Evolutionary conservation across 2,329 filamentous ascomycete species (phyloP).

Genomic region (Apiospora kogelbergensis): DNA sequence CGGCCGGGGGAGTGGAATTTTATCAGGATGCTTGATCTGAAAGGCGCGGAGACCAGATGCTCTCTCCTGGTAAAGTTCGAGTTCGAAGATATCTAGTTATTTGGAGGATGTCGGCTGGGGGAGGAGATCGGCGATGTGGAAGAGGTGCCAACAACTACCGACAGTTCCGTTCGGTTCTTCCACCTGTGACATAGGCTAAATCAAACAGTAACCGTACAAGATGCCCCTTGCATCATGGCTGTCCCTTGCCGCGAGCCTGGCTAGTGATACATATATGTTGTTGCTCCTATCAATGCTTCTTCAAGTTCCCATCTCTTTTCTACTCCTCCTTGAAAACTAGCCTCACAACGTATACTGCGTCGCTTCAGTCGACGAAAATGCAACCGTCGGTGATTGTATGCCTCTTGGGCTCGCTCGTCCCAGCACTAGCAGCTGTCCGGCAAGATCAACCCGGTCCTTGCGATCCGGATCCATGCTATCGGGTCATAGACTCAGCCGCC

Average conservation of each 20-base stretch:
- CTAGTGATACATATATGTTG: not conserved
- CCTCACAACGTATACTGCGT: not conserved
- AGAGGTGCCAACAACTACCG: too few species aligned
- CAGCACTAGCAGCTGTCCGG: not conserved
- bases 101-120: too few species aligned
- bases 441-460: not conserved
- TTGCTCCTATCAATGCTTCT: not conserved
- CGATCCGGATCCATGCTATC: not conserved
- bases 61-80: conserved; percentile 63
- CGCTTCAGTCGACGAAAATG: not conserved
- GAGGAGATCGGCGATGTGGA: too few species aligned
- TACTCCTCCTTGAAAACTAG: not conserved
- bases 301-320: not conserved
- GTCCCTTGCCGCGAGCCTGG: not conserved
- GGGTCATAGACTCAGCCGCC: conserved; percentile 4
- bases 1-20: conserved; percentile 60
- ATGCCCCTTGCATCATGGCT: not conserved
- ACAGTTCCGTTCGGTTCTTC: not conserved
- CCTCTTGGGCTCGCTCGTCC: not conserved
- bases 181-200: not conserved
- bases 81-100: conserved; percentile 42
- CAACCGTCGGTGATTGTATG: not conserved
- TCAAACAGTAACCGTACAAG: too few species aligned
- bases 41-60: conserved; percentile 63
- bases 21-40: conserved; percentile 63